Conservation (phyloP, 1,284 basidiomycete species). For the Grifola frondosa region DNA sequence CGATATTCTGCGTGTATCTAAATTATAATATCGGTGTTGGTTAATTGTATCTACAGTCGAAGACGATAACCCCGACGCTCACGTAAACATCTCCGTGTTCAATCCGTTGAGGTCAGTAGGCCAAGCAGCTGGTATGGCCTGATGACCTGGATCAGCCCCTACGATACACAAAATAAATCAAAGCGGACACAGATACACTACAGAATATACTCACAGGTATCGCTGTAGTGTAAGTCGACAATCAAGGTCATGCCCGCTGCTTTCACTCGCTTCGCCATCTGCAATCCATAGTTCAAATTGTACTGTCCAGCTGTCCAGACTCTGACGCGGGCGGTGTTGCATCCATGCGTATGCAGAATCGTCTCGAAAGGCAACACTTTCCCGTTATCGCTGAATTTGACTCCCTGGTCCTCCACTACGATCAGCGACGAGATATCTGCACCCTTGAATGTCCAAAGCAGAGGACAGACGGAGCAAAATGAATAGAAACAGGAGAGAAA, state of each 20-base stretch:
- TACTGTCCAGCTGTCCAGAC: constrained; percentile 64
- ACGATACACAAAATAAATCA: neutral
- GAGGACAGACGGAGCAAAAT: too few relatives aligned
- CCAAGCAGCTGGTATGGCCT: constrained; percentile 60
- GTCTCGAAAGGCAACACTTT: constrained; percentile 46
- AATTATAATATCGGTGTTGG: neutral
- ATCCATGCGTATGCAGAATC: constrained; percentile 53
- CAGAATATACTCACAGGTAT: constrained; percentile 46
- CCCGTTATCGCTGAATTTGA: constrained; percentile 47
- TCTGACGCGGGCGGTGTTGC: constrained; percentile 57
- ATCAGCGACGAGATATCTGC: constrained; percentile 62
- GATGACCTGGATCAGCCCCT: constrained; percentile 67
- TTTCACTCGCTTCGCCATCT: constrained; percentile 53
- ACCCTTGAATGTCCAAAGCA: constrained; percentile 50
- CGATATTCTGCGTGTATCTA: constrained; percentile 54
- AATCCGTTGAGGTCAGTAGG: constrained; percentile 49
- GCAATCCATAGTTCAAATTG: constrained; percentile 52
- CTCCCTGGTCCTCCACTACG: constrained; percentile 52
- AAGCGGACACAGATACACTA: neutral
- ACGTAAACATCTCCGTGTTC: constrained; percentile 57
- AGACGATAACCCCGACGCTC: constrained; percentile 15
- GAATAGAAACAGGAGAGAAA: constrained; percentile 15
- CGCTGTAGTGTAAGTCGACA: constrained; percentile 63
- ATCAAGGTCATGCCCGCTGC: constrained; percentile 57
- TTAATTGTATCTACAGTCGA: neutral